A percentile compares a stretch with the other conserved stretches of the same genome.
Evolutionary conservation across 371 early-diverging fungal genomes (phyloP).

Genomic region (Mucor lusitanicus): DNA sequence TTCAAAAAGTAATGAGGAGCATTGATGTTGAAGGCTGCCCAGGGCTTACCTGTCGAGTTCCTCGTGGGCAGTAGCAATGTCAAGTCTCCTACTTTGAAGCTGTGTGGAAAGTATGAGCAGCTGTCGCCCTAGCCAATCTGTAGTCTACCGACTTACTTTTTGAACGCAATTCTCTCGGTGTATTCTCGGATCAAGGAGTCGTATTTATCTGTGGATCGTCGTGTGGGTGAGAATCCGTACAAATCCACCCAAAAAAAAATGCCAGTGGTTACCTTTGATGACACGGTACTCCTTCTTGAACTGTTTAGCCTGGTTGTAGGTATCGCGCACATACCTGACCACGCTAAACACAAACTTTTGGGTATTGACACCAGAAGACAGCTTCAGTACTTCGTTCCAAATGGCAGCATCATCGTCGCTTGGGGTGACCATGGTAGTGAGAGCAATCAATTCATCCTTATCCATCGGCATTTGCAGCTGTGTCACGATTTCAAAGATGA

Average conservation of each 20-base stretch:
- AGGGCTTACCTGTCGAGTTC: constrained; percentile 69
- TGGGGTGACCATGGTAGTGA: constrained; percentile 29
- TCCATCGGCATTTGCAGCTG: constrained; percentile 48
- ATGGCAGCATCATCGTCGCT: constrained; percentile 34
- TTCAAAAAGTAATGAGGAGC: constrained; percentile 76
- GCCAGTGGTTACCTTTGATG: constrained; percentile 31
- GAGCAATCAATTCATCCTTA: constrained; percentile 35
- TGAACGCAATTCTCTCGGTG: constrained; percentile 65
- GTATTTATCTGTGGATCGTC: constrained; percentile 53
- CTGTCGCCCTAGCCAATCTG: not conserved
- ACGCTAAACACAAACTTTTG: constrained; percentile 38
- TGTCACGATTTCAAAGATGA: constrained; percentile 39
- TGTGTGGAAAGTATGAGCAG: constrained; percentile 12
- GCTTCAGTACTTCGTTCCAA: constrained; percentile 41
- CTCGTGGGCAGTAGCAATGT: constrained; percentile 77
- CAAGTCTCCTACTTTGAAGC: constrained; percentile 73
- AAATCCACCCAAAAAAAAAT: not conserved
- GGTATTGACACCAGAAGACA: constrained; percentile 26
- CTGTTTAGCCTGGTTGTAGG: constrained; percentile 43
- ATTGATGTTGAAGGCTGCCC: constrained; percentile 83
- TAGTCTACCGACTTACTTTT: constrained; percentile 43
- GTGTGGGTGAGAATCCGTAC: not conserved
- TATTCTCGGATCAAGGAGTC: constrained; percentile 30
- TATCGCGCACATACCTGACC: constrained; percentile 47
- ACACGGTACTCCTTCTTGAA: constrained; percentile 43